Conservation (phyloP, 2,329 filamentous ascomycete genomes). For the Arthrocladium fulminans region DNA sequence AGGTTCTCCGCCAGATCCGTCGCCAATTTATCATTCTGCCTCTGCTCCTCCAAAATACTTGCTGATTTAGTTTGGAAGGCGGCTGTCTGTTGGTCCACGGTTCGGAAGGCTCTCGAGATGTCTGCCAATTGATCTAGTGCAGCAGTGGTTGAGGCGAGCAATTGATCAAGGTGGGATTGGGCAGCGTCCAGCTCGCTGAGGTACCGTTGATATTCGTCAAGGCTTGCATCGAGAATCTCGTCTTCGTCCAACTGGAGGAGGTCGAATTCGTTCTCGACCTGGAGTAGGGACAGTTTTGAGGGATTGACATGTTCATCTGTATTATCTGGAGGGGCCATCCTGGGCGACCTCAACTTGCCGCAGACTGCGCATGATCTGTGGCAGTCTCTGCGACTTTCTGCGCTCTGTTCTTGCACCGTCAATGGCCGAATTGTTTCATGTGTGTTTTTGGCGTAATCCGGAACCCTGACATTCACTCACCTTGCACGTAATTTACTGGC, state of each 20-base stretch:
- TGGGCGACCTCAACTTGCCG: neutral
- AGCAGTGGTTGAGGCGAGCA: constrained; percentile 67
- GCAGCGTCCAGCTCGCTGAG: constrained; percentile 72
- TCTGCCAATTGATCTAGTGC: constrained; percentile 68
- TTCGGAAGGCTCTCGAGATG: constrained; percentile 75
- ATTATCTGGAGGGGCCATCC: neutral
- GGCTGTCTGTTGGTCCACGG: constrained; percentile 84
- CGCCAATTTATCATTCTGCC: constrained; percentile 66
- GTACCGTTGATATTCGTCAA: constrained; percentile 77
- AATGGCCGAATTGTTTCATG: no score
- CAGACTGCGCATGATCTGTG: neutral
- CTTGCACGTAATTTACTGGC: neutral
- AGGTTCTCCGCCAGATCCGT: constrained; percentile 80
- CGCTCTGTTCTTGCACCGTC: neutral
- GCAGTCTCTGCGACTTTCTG: neutral
- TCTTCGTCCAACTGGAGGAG: constrained; percentile 53
- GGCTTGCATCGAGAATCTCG: constrained; percentile 68
- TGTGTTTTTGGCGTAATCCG: no score
- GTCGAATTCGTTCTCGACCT: constrained; percentile 50
- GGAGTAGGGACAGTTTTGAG: constrained; percentile 26
- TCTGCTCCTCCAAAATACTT: constrained; percentile 73
- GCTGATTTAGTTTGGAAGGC: constrained; percentile 90
- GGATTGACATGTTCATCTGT: constrained; percentile 16
- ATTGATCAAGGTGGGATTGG: constrained; percentile 68
- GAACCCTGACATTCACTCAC: no score